Evolutionary conservation across 345 rosid genomes (phyloP), one percentile per base, ranked within the genome.

Genomic region (Populus euphratica): DNA sequence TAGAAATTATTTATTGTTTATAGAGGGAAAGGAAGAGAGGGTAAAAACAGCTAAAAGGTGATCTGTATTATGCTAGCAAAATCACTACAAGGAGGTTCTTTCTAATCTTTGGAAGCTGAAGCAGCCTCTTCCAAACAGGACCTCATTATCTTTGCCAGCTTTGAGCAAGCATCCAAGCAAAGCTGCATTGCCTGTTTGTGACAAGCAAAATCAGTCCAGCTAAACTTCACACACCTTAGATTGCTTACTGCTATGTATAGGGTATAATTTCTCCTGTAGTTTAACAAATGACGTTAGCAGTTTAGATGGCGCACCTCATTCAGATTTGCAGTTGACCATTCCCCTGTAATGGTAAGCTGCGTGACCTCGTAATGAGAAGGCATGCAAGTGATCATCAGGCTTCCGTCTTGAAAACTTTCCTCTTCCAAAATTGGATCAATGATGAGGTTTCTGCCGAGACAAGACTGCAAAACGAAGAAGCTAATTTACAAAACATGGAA

Each of bases 301-400:
- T n/a, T 71, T 9, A 69, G 25, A 68, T 4, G 20, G 61, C 17
- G 79, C 82, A 95, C 99, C 95, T 93, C 98, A 59, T 85, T 89
- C 72, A 96, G 79, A 52, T 88, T 89, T 69, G 93, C 84, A 23
- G 94, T 87, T 62, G 95, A 86, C 99, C 97, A 93, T 83, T 92
- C 94, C 78, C 97, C 98, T 0, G 97, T 92, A 76, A 91, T 56
- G 1, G 90, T 87, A 76, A 93, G 88, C 85, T 96, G 99, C 31
- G 98, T 90, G 79, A 92, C 87, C 86, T 96, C 98, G 43, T 91
- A 85, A 47, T 92, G 91, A 66, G 97, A 93, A 72, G 98, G 97
- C 99, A 96, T 90, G 77, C 88, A 91, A 33, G 97, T 81, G 79
- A 96, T 84, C 92, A 88, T 82, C 50, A 93, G 61, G 86, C 95